Base-by-base conservation (phyloP, 495 filamentous ascomycete species). In the Aspergillus kassunensis region DNA sequence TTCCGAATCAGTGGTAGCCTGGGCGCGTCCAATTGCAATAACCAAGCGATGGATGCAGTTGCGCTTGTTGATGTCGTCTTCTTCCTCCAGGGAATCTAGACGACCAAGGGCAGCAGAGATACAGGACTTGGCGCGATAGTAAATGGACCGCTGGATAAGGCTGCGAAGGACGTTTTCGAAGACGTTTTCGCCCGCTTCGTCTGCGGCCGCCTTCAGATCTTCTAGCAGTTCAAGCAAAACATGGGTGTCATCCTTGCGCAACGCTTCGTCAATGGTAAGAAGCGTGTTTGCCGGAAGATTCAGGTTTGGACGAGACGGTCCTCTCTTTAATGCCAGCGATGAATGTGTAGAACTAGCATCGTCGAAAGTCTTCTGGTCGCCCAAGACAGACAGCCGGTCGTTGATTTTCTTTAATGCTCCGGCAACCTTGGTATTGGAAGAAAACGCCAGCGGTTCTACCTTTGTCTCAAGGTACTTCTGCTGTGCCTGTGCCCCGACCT, bases 21-120 rank as follows among this genome's bases (percentile, higher is more conserved):
- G 89, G 9, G 83, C 80, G 16, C 91, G 81, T 30, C 91, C 92
- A 58, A 96, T 91, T 9, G 87, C 82, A 54, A 97, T 95, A 37
- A 97, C 85, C 8, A 97, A 75, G 13, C 93, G 83, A 63, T 98
- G 93, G 19, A 98, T 81, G 59, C 90, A 91, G 61, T 96, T 98
- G 9, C 92, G 88, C 57, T 85, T 84, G 66, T 97, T 95, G 56
- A 97, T 88, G 67, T 97, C 93, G 59, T 92, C 86, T 2, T 88
- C 82, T 59, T 96, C 90, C 41, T 95, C 83, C 2, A 97, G 75
- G 3, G 79, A 80, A 6, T 80, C 78, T 27, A 91, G 79, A 15
- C 81, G 72, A 5, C 71, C 71, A 6, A 98, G 66, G 1, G 97
- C 77, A 34, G 75, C 73, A n/a, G 77, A 69, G 51, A 96, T 85